Percentiles rank a stretch among this genome's conserved stretches.
Evolutionary conservation across 805 yeast species (phyloP).

Genomic region (Monosporozyma servazzii): DNA sequence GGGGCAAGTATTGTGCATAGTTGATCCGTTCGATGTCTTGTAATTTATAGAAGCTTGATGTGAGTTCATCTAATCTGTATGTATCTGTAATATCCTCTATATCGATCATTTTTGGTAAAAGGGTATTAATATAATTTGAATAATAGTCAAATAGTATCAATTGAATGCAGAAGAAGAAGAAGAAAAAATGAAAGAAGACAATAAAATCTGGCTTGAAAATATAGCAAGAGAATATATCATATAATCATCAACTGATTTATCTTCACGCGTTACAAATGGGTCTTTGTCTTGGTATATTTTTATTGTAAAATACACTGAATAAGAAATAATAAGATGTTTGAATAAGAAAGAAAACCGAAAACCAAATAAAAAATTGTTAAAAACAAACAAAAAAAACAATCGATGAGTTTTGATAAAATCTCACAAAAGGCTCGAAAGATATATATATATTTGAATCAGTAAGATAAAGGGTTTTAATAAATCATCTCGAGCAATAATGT

Average conservation of each 20-base stretch:
- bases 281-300: too few species aligned
- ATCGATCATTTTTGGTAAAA: neutral
- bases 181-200: too few species aligned
- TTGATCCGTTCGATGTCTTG: slow-evolving; percentile 25
- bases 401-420: neutral
- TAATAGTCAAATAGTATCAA: neutral
- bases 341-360: too few species aligned
- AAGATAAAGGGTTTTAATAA: neutral
- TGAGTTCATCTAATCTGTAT: slow-evolving; percentile 22
- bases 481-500: too few species aligned
- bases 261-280: too few species aligned
- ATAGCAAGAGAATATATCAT: too few species aligned
- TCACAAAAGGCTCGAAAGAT: neutral
- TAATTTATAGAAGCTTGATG: slow-evolving; percentile 25
- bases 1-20: slow-evolving; percentile 27
- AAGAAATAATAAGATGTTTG: too few species aligned
- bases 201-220: too few species aligned
- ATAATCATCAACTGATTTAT: too few species aligned
- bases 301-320: too few species aligned
- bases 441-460: neutral
- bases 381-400: neutral
- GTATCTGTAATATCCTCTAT: slow-evolving; percentile 1
- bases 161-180: too few species aligned
- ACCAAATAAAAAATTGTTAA: neutral
- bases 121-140: neutral